Evolutionary conservation across 1,284 basidiomycete species (phyloP), one percentile per base, ranked within the genome.

Genomic region (Sanguinoderma infundibulare): DNA sequence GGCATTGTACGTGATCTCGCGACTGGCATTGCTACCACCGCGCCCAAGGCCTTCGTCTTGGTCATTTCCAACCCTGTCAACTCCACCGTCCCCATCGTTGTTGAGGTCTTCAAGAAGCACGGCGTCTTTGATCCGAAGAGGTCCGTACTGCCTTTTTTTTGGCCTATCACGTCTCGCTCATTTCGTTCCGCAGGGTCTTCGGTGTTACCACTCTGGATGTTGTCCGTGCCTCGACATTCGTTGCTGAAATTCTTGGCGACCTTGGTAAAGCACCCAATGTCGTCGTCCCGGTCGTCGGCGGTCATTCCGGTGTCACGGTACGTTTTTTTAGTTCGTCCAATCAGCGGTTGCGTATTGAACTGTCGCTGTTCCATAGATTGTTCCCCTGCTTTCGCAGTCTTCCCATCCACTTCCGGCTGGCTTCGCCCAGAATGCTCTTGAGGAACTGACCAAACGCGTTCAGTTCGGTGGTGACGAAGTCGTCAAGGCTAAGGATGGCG

Each of bases 171-270:
- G 51, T 53, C 22, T 53, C 28, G 10, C n/a, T 47, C 39, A 63
- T 78, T 22, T 63, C 73, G 83, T 46, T 46, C 34, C 40, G 47
- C 49, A 95, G 95, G 69, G 77, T 99, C 67, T 98, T 98, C 74
- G 98, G 97, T 85, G 95, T 98, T 55, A 98, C 98, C 62, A 98
- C 98, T 38, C 87, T 99, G 65, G 97, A 99, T 77, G 96, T 98
- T 66, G 95, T 98, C 71, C 96, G 98, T 72, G 90, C 98, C 32
- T 96, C 95, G 17, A 96, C 95, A 59, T 99, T 99, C 78, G 90
- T 98, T 55, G 83, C 95, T 32, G 94, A 96, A 76, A 83, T 92
- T 67, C 78, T 88, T 58, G 89, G 87, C 54, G 83, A 89, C 70
- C 80, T 82, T 20, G 78, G 81, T 22, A 73, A 88, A 65, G 84